phyloP scores from a whole-genome alignment of 2,329 filamentous ascomycete genomes.

The Magnaporthiopsis incrustans region DNA sequence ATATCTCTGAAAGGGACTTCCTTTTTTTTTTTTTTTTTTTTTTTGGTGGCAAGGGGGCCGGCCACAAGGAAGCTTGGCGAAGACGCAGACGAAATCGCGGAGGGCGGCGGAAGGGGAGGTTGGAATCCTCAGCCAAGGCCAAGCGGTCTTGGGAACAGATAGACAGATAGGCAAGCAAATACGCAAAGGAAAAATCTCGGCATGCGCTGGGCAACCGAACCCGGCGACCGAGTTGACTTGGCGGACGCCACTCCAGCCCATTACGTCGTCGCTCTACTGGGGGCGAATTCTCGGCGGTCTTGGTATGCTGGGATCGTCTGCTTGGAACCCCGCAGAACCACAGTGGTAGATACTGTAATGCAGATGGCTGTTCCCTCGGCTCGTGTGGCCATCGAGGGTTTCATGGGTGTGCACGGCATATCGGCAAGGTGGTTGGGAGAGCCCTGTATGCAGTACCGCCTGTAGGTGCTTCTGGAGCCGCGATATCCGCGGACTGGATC shows the following conservation, averaged over 20 bases:
- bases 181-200: not conserved
- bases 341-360: not conserved
- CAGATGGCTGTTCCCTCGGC: not conserved
- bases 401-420: no score
- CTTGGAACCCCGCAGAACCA: not conserved
- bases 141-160: not conserved
- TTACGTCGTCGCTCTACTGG: not conserved
- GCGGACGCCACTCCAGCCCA: not conserved
- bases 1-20: no score
- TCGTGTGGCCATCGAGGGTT: not conserved
- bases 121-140: not conserved
- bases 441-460: no score
- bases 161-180: not conserved
- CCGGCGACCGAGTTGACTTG: not conserved
- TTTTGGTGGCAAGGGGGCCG: no score
- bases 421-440: no score
- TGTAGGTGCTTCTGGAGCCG: no score
- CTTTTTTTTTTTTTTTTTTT: no score
- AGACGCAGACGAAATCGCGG: no score
- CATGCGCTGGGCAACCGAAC: not conserved
- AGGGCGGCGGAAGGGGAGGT: no score
- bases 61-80: no score
- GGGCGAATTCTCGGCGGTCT: not conserved
- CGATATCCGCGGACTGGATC: no score
- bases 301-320: not conserved